phyloP scores from a whole-genome alignment of 129 eudicot species.

The Rutidosis leptorrhynchoides region DNA sequence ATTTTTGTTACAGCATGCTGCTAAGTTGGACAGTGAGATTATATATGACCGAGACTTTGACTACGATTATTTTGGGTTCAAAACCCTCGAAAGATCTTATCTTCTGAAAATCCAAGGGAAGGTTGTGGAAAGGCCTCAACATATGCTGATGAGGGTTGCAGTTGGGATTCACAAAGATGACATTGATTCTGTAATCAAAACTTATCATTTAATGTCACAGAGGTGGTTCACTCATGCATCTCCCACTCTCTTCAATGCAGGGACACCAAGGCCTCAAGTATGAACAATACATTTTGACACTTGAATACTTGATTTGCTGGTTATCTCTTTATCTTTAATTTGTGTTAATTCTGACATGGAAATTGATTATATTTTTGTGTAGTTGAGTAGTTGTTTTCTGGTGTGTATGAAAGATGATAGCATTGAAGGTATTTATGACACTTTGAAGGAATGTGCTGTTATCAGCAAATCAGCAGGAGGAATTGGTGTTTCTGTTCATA shows the following conservation, averaged over 20 bases:
- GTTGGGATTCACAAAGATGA: slow-evolving; percentile 90
- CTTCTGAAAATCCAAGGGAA: slow-evolving; percentile 73
- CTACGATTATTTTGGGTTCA: slow-evolving; percentile 93
- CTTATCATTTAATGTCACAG: slow-evolving; percentile 95
- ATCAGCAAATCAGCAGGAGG: slow-evolving; percentile 99
- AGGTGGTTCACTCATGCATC: slow-evolving; percentile 99
- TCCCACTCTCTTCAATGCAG: slow-evolving; percentile 96
- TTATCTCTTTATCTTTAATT: not conserved
- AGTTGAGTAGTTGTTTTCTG: slow-evolving; percentile 96
- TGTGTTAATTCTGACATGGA: slow-evolving; percentile 1
- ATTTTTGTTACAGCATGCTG: slow-evolving; percentile 59
- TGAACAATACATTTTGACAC: not conserved
- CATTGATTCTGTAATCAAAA: slow-evolving; percentile 75
- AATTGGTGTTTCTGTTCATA: slow-evolving; percentile 92
- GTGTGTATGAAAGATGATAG: slow-evolving; percentile 97
- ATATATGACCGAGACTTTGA: slow-evolving; percentile 96
- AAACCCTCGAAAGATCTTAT: slow-evolving; percentile 95
- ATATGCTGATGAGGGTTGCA: slow-evolving; percentile 96
- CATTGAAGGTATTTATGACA: slow-evolving; percentile 94
- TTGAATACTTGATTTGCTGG: not conserved
- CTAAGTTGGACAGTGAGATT: slow-evolving; percentile 89
- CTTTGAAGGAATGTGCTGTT: slow-evolving; percentile 95
- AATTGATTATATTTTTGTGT: slow-evolving; percentile 1
- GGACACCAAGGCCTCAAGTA: slow-evolving; percentile 98
- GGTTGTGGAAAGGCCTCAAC: slow-evolving; percentile 97